phyloP scores from a whole-genome alignment of 768 basidiomycete species.

The Pleurotus platypus region DNA sequence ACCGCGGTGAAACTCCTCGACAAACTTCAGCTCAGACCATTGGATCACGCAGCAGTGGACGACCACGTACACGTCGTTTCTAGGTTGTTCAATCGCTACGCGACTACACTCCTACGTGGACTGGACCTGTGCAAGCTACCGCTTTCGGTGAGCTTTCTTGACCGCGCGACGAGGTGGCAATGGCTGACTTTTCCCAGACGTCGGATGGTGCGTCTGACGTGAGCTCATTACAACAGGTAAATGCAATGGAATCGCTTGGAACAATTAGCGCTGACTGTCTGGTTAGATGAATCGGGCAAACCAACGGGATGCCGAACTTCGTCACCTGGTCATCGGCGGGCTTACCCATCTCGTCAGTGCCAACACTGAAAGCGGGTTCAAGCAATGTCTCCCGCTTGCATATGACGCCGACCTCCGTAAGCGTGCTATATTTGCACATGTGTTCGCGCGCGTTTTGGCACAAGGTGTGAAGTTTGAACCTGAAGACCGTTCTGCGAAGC shows the following conservation, averaged over 20 bases:
- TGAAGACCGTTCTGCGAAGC: constrained; percentile 44
- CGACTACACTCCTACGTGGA: constrained; percentile 58
- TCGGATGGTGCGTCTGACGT: constrained; percentile 50
- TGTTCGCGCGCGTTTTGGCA: constrained; percentile 77
- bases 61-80: constrained; percentile 70
- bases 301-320: constrained; percentile 57
- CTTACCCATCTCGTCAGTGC: constrained; percentile 78
- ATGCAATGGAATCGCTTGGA: not conserved
- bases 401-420: constrained; percentile 70
- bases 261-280: not conserved
- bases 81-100: constrained; percentile 77
- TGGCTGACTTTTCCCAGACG: constrained; percentile 23
- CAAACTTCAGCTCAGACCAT: constrained; percentile 60
- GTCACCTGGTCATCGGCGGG: constrained; percentile 75
- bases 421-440: constrained; percentile 78
- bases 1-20: constrained; percentile 75
- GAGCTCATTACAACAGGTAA: constrained; percentile 43
- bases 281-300: constrained; percentile 38
- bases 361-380: constrained; percentile 86
- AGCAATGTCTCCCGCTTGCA: constrained; percentile 78
- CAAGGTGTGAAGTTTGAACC: constrained; percentile 78
- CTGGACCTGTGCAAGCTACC: constrained; percentile 53
- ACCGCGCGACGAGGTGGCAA: not conserved
- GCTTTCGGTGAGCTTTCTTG: constrained; percentile 28
- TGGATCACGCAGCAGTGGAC: constrained; percentile 52